phyloP scores from a whole-genome alignment of 2,329 filamentous ascomycete species.

The Ophiostoma sp. region DNA sequence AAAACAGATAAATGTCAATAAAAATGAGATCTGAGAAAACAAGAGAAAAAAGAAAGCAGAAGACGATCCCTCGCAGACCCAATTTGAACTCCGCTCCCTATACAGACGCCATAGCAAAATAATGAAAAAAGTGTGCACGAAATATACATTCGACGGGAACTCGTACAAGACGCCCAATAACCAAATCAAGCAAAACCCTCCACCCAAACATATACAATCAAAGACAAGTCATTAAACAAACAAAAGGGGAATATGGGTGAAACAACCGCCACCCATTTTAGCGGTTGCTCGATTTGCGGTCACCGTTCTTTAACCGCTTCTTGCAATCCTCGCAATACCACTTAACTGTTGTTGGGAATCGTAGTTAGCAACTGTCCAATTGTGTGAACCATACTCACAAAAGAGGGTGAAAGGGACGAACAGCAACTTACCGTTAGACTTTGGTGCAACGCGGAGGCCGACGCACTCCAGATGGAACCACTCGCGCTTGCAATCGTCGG shows the following conservation, averaged over 20 bases:
- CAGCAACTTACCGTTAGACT: slow-evolving; percentile 64
- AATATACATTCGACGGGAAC: neutral
- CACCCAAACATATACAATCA: neutral
- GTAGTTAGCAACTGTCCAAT: neutral
- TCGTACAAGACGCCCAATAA: neutral
- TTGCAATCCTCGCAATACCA: slow-evolving; percentile 83
- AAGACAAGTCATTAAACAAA: neutral
- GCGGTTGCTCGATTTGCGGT: slow-evolving; percentile 53
- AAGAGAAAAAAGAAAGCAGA: slow-evolving; percentile 3
- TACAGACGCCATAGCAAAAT: neutral
- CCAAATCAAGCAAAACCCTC: neutral
- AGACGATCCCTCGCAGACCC: neutral
- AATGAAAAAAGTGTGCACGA: neutral
- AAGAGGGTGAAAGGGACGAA: neutral
- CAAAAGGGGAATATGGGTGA: neutral
- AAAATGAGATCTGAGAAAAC: neutral
- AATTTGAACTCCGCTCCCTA: neutral
- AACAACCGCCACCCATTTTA: slow-evolving; percentile 33
- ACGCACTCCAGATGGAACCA: slow-evolving; percentile 86
- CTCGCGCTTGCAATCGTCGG: slow-evolving; percentile 69
- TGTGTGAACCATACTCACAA: neutral
- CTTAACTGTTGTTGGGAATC: slow-evolving; percentile 56
- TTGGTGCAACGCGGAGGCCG: slow-evolving; percentile 75
- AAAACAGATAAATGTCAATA: neutral
- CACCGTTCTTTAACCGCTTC: slow-evolving; percentile 58